These are phyloP conservation scores for Pichia cabralensis DNA, from an alignment of 805 yeast species.

Conservation along the genomic window DNA sequence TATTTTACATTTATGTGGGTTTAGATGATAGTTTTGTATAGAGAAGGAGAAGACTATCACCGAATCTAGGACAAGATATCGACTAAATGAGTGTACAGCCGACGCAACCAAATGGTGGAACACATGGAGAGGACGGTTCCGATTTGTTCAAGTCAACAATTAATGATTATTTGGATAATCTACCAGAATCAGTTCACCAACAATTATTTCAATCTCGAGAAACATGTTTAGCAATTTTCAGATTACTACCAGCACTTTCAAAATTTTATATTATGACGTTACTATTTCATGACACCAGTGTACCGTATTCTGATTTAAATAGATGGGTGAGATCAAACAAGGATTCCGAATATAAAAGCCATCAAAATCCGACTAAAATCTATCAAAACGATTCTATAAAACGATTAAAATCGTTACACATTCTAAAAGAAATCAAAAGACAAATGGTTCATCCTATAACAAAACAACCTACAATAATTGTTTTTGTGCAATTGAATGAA, in stretches of 20 bases:
- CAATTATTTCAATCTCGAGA: conserved; percentile 84
- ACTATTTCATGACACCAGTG: conserved; percentile 71
- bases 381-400: conserved; percentile 70
- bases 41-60: no score
- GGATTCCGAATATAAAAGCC: conserved; percentile 7
- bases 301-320: conserved; percentile 57
- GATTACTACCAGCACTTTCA: conserved; percentile 82
- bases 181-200: conserved; percentile 79
- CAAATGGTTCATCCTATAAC: conserved; percentile 27
- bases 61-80: no score
- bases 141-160: conserved; percentile 58
- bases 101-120: no score
- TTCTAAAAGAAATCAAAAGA: conserved; percentile 47
- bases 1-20: no score
- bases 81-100: no score
- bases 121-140: no score
- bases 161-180: conserved; percentile 79
- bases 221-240: conserved; percentile 85
- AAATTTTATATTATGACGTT: conserved; percentile 81
- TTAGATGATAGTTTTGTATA: no score
- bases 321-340: conserved; percentile 45
- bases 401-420: conserved; percentile 64
- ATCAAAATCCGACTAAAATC: conserved; percentile 27
- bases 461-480: conserved; percentile 22
- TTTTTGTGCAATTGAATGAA: conserved; percentile 46